A percentile compares a stretch with the other conserved stretches of the same genome.
phyloP scores from a whole-genome alignment of 129 eudicot species.

The Artemisia tridentata region DNA sequence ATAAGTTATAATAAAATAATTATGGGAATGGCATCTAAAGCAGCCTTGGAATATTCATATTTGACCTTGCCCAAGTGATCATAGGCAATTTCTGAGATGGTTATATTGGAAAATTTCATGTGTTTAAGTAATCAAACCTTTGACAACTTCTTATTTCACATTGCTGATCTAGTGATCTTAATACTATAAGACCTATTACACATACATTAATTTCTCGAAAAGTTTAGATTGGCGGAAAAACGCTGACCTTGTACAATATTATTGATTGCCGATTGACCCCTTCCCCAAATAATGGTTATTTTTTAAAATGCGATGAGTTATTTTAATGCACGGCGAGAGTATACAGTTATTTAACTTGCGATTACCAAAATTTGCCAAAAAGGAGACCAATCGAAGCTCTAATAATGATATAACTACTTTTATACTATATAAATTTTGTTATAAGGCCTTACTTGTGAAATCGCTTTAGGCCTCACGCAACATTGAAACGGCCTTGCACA shows the following conservation, averaged over 20 bases:
- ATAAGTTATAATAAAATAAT: neutral
- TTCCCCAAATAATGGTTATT: too few species aligned
- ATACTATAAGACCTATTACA: neutral
- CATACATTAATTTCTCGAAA: neutral
- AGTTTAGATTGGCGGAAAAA: too few species aligned
- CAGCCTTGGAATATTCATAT: slow-evolving; percentile 20
- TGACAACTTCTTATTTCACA: slow-evolving; percentile 10
- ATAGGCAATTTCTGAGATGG: neutral
- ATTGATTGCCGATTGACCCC: too few species aligned
- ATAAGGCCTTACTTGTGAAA: neutral
- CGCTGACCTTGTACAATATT: too few species aligned
- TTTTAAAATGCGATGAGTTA: too few species aligned
- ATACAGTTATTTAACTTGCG: neutral
- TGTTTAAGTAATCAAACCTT: neutral
- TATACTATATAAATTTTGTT: too few species aligned
- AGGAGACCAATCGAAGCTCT: too few species aligned
- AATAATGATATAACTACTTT: too few species aligned
- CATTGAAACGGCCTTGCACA: neutral
- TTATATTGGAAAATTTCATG: neutral
- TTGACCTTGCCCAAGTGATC: slow-evolving; percentile 18
- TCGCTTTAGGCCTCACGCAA: too few species aligned
- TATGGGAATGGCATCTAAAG: slow-evolving; percentile 32
- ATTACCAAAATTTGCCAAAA: too few species aligned
- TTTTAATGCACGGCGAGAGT: neutral
- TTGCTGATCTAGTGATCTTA: neutral